phyloP scores from a whole-genome alignment of 176 grass and related monocot genomes.

The Lolium multiflorum region DNA sequence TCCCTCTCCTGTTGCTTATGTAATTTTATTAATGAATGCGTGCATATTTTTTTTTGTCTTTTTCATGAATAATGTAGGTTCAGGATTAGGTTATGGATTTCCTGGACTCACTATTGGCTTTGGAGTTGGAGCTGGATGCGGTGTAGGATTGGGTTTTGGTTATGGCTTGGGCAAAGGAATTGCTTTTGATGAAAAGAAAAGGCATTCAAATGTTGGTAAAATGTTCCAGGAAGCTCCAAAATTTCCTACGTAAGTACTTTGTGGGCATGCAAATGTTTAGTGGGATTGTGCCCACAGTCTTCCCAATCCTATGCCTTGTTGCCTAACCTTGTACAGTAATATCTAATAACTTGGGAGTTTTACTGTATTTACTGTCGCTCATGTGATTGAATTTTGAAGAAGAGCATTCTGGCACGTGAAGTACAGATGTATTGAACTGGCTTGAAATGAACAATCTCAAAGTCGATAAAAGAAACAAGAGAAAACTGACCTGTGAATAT shows the following conservation, averaged over 20 bases:
- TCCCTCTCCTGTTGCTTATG: not conserved
- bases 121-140: slow-evolving; percentile 81
- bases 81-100: slow-evolving; percentile 78
- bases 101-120: slow-evolving; percentile 81
- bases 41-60: not conserved
- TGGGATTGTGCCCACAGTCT: not conserved
- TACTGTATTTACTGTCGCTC: not conserved
- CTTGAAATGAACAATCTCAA: not conserved
- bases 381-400: not conserved
- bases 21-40: slow-evolving; percentile 1
- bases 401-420: not conserved
- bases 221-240: slow-evolving; percentile 61
- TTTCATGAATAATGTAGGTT: slow-evolving; percentile 52
- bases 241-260: slow-evolving; percentile 65
- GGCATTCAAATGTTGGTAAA: slow-evolving; percentile 81
- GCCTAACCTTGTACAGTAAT: not conserved
- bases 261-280: slow-evolving; percentile 22
- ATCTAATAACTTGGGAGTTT: not conserved
- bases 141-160: slow-evolving; percentile 81
- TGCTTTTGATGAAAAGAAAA: slow-evolving; percentile 58
- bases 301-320: slow-evolving; percentile 34
- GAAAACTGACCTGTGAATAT: not conserved
- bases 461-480: not conserved
- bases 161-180: slow-evolving; percentile 84
- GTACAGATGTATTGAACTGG: not conserved